Evolutionary conservation across 257 asterid species (phyloP), one percentile per base, ranked within the genome.

Genomic region (Coffea eugenioides): DNA sequence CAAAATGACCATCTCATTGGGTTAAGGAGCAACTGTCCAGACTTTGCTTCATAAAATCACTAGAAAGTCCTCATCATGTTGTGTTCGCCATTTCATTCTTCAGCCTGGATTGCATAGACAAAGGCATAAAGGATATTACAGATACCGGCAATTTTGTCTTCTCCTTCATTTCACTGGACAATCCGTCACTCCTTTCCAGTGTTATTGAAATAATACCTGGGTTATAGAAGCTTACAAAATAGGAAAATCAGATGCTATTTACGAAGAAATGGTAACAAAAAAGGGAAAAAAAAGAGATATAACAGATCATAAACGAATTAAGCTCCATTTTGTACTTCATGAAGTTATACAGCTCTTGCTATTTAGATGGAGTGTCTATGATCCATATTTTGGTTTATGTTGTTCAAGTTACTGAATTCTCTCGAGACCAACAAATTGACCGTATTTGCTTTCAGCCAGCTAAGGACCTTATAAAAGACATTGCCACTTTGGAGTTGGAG

Each of bases 391-490:
- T 23, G 43, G 36, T 78, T 69, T 20, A 3, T 49, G 18, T 31
- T 78, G 21, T 56, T 23, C 0, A 3, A 25, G 49, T 25, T 77
- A 48, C 4, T 12, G 45, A 7, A 20, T 56, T 52, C 43, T 78
- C 23, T 45, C 74, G 21, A 52, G 11, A 25, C 18, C 64, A 49
- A 18, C 54, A 56, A 52, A 39, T 77, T 11, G 45, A 27, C 72
- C 46, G 6, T 27, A 64, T 67, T 54, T 61, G 6, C 57, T 72
- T 77, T 74, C 93, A 93, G 98, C 91, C 90, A 56, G 94, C 88
- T 61, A 95, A 90, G 85, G 91, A 94, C 85, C 90, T 95, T 56
- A 83, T 95, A 34, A 88, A 81, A 79, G 99, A 95, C 81, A 90
- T 95, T 56, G 84, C 89, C 65, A 76, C 83, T 43, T 68, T 95